These are phyloP conservation scores for Pyronema omphalodes DNA, from an alignment of 495 filamentous ascomycete species.

Conservation along the genomic window DNA sequence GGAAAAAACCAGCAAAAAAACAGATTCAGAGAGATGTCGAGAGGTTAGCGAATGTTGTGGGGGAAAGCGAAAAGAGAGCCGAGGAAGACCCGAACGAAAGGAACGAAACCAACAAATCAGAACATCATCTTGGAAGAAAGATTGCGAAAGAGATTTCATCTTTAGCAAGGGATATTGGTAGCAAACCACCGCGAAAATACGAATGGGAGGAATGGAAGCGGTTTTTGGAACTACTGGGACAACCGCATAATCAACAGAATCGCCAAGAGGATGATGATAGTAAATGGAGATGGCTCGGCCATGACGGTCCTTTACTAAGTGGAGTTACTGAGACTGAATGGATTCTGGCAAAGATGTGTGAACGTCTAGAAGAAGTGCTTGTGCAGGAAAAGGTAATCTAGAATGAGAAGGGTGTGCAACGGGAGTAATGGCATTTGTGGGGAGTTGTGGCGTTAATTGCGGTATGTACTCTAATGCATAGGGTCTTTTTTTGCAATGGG, in stretches of 20 bases:
- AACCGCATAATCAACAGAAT: slow-evolving; percentile 12
- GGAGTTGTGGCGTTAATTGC: background rate
- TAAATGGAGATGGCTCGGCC: slow-evolving; percentile 62
- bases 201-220: slow-evolving; percentile 67
- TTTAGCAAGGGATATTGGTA: slow-evolving; percentile 44
- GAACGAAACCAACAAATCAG: slow-evolving; percentile 18
- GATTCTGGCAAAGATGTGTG: slow-evolving; percentile 49
- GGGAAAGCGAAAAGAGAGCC: background rate
- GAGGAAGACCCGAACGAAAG: slow-evolving; percentile 20
- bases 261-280: slow-evolving; percentile 22
- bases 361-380: slow-evolving; percentile 31
- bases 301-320: slow-evolving; percentile 54
- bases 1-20: background rate
- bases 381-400: background rate
- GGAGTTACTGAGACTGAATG: slow-evolving; percentile 58
- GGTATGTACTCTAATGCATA: too few species aligned
- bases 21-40: background rate
- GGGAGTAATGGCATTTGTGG: background rate
- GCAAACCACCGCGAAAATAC: slow-evolving; percentile 45
- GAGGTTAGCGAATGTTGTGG: background rate
- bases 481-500: too few species aligned
- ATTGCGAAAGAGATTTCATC: slow-evolving; percentile 39
- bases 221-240: slow-evolving; percentile 50
- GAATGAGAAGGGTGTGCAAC: background rate
- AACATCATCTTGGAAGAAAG: slow-evolving; percentile 20